Conservation (phyloP, 345 rosid species). For the Rhizophora mangle region DNA sequence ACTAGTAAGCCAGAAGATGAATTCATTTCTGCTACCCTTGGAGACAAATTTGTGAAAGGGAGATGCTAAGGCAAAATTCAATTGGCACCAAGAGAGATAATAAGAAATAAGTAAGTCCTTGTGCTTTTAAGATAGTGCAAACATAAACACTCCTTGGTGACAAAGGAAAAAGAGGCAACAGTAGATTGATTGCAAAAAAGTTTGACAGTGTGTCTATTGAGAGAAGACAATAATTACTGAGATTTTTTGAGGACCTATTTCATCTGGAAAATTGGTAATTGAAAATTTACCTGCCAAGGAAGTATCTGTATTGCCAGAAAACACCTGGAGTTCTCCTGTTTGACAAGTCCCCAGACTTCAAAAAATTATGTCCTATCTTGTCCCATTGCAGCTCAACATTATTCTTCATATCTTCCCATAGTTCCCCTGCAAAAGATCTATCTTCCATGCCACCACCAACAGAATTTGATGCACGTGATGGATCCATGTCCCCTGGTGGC, state of each 20-base stretch:
- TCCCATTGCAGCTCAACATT: conserved; percentile 61
- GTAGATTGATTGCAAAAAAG: neutral
- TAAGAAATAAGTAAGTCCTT: neutral
- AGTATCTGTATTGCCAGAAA: conserved; percentile 66
- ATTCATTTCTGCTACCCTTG: neutral
- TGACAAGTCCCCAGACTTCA: conserved; percentile 62
- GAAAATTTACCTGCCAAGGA: conserved; percentile 70
- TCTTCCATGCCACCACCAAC: conserved; percentile 28
- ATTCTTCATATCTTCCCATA: conserved; percentile 78
- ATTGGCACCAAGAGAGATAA: neutral
- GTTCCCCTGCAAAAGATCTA: conserved; percentile 72
- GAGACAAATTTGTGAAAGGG: neutral
- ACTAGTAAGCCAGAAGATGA: neutral
- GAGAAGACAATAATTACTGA: too few species aligned
- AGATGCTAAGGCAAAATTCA: neutral
- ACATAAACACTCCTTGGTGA: neutral
- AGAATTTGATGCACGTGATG: conserved; percentile 27
- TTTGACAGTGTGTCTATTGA: too few species aligned
- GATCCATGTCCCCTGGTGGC: conserved; percentile 17
- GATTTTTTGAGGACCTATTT: neutral
- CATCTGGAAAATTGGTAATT: neutral
- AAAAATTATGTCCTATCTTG: conserved; percentile 60
- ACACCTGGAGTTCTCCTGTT: conserved; percentile 64
- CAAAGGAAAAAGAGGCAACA: neutral
- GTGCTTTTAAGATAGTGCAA: neutral